Percentiles rank a stretch among this genome's conserved stretches.
Evolutionary conservation across 2,329 filamentous ascomycete genomes (phyloP).

Genomic region (Thelonectria discophora): DNA sequence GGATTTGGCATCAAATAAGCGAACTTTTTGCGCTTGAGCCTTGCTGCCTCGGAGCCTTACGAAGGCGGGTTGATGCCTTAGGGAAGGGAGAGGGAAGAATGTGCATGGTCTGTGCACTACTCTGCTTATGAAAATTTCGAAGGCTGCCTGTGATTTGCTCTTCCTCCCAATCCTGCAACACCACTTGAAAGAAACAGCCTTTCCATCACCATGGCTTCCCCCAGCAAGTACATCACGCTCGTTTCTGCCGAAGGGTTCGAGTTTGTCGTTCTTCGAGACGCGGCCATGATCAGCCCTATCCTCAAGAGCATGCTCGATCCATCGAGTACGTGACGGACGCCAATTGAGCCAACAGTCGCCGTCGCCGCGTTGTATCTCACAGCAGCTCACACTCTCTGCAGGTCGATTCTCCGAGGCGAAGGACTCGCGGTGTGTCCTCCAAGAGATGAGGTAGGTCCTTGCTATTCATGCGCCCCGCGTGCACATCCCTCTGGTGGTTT

Average conservation of each 20-base stretch:
- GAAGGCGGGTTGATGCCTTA: neutral
- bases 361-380: neutral
- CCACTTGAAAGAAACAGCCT: neutral
- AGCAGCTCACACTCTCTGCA: slow-evolving; percentile 45
- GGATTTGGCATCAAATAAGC: neutral
- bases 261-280: slow-evolving; percentile 77
- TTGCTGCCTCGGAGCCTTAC: neutral
- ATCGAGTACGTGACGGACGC: slow-evolving; percentile 58
- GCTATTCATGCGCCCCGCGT: slow-evolving; percentile 24
- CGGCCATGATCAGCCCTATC: slow-evolving; percentile 73
- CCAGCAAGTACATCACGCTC: slow-evolving; percentile 78
- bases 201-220: slow-evolving; percentile 36
- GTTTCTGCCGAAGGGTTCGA: slow-evolving; percentile 80
- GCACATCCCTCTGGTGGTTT: slow-evolving; percentile 39
- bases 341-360: neutral
- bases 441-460: slow-evolving; percentile 72
- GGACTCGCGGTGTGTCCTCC: slow-evolving; percentile 71
- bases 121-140: slow-evolving; percentile 12
- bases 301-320: slow-evolving; percentile 81
- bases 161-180: neutral
- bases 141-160: neutral
- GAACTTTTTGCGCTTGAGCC: neutral
- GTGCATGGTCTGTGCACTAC: slow-evolving; percentile 36
- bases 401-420: slow-evolving; percentile 72
- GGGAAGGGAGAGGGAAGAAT: neutral